phyloP scores from a whole-genome alignment of 2,329 filamentous ascomycete genomes.

The Botrytis fragariae region DNA sequence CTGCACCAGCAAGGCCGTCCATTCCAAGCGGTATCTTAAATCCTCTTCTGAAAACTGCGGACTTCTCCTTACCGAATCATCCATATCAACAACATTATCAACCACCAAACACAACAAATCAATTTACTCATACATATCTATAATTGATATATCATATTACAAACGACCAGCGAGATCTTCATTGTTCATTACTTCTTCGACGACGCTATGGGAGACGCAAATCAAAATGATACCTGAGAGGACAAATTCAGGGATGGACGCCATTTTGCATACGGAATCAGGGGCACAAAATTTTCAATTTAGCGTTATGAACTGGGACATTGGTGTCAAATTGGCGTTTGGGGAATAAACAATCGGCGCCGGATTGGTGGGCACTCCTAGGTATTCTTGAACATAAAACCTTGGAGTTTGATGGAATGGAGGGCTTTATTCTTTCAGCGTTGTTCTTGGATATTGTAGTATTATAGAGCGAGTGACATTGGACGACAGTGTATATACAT shows the following conservation, averaged over 20 bases:
- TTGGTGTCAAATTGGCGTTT: not conserved
- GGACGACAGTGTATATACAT: not conserved
- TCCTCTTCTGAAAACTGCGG: constrained; percentile 66
- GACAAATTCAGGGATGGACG: not conserved
- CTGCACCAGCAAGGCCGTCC: constrained; percentile 28
- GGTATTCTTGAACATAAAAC: not conserved
- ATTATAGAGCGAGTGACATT: not conserved
- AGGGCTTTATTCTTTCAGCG: not conserved
- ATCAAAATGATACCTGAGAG: not conserved
- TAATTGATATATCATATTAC: constrained; percentile 17
- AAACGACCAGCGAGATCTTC: not conserved
- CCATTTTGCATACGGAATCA: not conserved
- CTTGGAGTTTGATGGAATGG: not conserved
- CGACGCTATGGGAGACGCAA: not conserved
- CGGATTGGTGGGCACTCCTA: not conserved
- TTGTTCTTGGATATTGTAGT: not conserved
- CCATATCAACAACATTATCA: constrained; percentile 81
- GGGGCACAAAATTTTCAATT: not conserved
- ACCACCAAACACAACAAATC: constrained; percentile 55
- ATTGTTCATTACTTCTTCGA: not conserved
- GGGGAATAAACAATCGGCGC: not conserved
- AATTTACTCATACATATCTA: constrained; percentile 33
- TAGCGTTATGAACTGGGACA: constrained; percentile 9
- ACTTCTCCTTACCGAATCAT: constrained; percentile 75
- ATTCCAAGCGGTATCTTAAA: constrained; percentile 56